Conservation (phyloP, 164 flowering plant genomes). For the Tinospora cordifolia region DNA sequence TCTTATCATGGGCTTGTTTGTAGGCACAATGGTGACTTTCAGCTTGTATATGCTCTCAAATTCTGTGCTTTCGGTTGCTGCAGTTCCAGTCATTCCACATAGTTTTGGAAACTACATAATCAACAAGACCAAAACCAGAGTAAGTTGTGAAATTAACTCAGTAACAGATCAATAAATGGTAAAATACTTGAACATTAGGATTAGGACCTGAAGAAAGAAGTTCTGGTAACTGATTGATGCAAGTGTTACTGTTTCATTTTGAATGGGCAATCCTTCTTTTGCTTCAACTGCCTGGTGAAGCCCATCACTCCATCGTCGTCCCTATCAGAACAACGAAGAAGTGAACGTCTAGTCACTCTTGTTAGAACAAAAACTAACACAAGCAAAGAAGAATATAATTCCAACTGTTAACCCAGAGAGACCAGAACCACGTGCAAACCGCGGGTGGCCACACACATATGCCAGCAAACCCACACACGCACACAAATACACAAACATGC, state of each 20-base stretch:
- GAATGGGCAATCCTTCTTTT: constrained; percentile 94
- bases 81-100: constrained; percentile 99
- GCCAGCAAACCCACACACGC: no score
- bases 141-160: constrained; percentile 5
- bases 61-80: constrained; percentile 94
- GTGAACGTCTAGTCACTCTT: neutral
- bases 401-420: neutral
- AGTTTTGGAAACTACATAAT: constrained; percentile 81
- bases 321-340: constrained; percentile 34
- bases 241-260: constrained; percentile 87
- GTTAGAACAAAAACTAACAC: neutral
- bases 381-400: neutral
- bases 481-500: no score
- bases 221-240: constrained; percentile 98
- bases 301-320: constrained; percentile 99
- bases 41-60: constrained; percentile 98
- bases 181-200: constrained; percentile 17
- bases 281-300: constrained; percentile 99
- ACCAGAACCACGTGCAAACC: no score
- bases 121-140: constrained; percentile 12
- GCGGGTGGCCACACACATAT: no score
- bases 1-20: constrained; percentile 96
- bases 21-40: constrained; percentile 94
- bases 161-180: neutral
- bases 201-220: constrained; percentile 87